Evolutionary conservation across 805 yeast genomes (phyloP), one percentile per base, ranked within the genome.

Genomic region (Pichia californica): DNA sequence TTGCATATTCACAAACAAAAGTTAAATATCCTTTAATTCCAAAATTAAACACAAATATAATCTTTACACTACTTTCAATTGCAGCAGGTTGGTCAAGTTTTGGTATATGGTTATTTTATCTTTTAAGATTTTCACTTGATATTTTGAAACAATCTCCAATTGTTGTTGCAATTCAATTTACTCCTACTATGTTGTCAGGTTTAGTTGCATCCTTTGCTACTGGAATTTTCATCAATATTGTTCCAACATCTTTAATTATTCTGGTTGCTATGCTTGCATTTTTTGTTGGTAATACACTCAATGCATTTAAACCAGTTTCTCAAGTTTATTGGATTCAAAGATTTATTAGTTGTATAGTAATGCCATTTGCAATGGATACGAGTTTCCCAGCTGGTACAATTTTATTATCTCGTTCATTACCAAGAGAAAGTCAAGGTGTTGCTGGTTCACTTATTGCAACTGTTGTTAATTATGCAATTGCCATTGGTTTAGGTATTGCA

Each of bases 1-100:
- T 84, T 55, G 66, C 71, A 48, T 51, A 57, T 29, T 62, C 70
- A 38, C 89, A 84, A 54, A 47, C 61, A n/a, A 59, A 60, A 14
- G 60, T 43, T 2, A 11, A 36, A 28, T 44, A 51, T 39, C 67
- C 52, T 68, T 71, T 29, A 25, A 55, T 31, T 50, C 69, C 50
- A 2, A 69, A 73, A 1, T 66, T 80, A 57, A 68, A 67, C 40
- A 43, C 59, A 7, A 69, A 73, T 36, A 68, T 72, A 20, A 66
- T 71, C 0, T 56, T 79, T 45, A 74, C 80, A 2, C 61, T 84
- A 34, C 52, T 62, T 1, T 68, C 76, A 33, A 63, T 81, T 29
- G 68, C 76, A 3, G 62, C 77, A 6, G 91, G 91, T 0, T 84
- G 93, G 93, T 81, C 86, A 2, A 73, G 84, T 16, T 84, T 83